Conservation (phyloP, 768 basidiomycete species). For the Boletellus emodensis region DNA sequence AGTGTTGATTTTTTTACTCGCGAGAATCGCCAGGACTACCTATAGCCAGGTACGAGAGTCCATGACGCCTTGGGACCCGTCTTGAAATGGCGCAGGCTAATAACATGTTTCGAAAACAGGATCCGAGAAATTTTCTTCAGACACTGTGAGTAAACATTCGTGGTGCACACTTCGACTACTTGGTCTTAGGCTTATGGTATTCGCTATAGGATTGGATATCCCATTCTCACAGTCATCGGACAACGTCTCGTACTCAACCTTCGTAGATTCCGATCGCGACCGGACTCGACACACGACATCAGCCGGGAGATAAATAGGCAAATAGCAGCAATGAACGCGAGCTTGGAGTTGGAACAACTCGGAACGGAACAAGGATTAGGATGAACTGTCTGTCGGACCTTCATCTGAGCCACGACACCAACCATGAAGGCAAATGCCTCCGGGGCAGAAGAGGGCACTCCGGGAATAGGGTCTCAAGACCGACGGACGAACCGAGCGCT, state of each 20-base stretch:
- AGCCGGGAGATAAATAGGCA: background rate
- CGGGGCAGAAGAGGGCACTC: too few species aligned
- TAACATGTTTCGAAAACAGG: background rate
- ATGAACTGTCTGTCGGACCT: background rate
- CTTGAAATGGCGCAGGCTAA: background rate
- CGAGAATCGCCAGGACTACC: background rate
- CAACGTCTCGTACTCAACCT: constrained; percentile 2
- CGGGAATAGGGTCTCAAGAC: too few species aligned
- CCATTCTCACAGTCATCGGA: background rate
- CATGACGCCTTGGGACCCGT: background rate
- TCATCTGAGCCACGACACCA: background rate
- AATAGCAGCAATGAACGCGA: background rate
- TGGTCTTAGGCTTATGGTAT: background rate
- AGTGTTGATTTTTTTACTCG: background rate
- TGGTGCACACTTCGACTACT: background rate
- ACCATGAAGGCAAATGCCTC: too few species aligned
- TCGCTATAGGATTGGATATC: background rate
- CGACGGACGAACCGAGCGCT: too few species aligned
- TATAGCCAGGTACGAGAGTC: background rate
- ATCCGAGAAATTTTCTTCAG: background rate
- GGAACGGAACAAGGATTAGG: background rate
- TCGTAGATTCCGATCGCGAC: background rate
- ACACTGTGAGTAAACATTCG: background rate
- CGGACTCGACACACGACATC: background rate
- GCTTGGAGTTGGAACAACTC: background rate